Conservation (phyloP, 2,329 filamentous ascomycete species). For the Exophiala viscosa region DNA sequence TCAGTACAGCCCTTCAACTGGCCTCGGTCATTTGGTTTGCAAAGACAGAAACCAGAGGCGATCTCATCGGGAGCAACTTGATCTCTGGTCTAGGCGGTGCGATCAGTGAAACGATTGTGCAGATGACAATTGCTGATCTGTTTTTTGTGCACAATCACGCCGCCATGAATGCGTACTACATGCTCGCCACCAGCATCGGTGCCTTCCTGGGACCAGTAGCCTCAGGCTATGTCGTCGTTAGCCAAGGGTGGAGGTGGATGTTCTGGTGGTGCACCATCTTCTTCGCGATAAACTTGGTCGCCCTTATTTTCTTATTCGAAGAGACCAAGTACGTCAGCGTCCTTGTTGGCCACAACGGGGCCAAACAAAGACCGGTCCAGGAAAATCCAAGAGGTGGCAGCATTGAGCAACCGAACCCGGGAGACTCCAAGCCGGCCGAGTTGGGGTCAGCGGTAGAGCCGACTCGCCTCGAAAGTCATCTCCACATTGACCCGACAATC, state of each 20-base stretch:
- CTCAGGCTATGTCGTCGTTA: conserved; percentile 32
- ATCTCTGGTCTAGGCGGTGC: conserved; percentile 42
- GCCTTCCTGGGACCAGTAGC: conserved; percentile 36
- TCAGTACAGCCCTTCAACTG: conserved; percentile 38
- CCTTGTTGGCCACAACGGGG: conserved; percentile 12
- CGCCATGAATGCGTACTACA: conserved; percentile 48
- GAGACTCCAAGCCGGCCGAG: neutral
- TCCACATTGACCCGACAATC: conserved; percentile 1
- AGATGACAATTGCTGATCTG: conserved; percentile 41
- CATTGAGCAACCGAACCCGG: neutral
- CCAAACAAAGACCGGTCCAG: too few species aligned
- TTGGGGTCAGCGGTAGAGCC: neutral
- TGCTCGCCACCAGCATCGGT: conserved; percentile 40
- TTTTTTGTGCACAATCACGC: conserved; percentile 50
- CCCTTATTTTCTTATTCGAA: conserved; percentile 36
- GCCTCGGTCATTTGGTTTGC: conserved; percentile 39
- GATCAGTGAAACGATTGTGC: conserved; percentile 39
- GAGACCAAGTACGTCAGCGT: conserved; percentile 35
- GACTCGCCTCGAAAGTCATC: neutral
- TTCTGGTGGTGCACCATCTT: conserved; percentile 35
- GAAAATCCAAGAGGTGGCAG: too few species aligned
- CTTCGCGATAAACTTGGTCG: conserved; percentile 30
- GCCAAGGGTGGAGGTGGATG: conserved; percentile 36
- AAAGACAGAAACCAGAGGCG: conserved; percentile 36
- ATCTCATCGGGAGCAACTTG: conserved; percentile 41